Evolutionary conservation across 352 stramenopile genomes (phyloP).

Genomic region (Globisporangium iwayamae): DNA sequence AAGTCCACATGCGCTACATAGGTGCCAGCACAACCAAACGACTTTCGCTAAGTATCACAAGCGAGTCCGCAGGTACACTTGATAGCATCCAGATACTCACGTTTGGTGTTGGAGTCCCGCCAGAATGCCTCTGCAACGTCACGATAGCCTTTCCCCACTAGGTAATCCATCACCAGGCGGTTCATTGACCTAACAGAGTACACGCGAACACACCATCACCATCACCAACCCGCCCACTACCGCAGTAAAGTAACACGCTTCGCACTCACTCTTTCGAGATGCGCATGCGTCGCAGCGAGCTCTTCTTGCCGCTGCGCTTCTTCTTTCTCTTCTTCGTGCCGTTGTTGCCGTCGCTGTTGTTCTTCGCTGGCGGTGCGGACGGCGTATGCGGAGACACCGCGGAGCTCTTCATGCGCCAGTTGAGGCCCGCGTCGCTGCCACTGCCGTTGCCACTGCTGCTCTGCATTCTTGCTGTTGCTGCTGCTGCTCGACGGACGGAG

Average conservation of each 20-base stretch:
- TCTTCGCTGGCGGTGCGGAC: conserved; percentile 9
- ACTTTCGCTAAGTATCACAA: background rate
- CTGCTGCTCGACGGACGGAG: background rate
- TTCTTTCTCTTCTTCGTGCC: conserved; percentile 10
- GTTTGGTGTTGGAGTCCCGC: conserved; percentile 64
- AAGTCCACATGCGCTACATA: conserved; percentile 61
- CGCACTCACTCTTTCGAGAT: conserved; percentile 64
- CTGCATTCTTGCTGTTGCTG: conserved; percentile 1
- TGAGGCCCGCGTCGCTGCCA: background rate
- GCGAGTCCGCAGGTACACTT: background rate
- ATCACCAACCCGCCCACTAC: background rate
- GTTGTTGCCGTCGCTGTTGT: conserved; percentile 15
- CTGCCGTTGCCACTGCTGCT: conserved; percentile 9
- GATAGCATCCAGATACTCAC: conserved; percentile 29
- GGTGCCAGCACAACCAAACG: background rate
- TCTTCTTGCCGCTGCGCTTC: conserved; percentile 19
- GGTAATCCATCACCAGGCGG: conserved; percentile 76
- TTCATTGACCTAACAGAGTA: conserved; percentile 55
- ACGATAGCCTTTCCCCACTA: conserved; percentile 76
- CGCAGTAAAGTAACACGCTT: background rate
- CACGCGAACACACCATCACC: background rate
- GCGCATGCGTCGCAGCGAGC: conserved; percentile 40
- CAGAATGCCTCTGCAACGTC: conserved; percentile 75
- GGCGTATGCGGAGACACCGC: background rate
- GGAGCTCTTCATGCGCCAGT: conserved; percentile 14